These are phyloP conservation scores for Cruciata laevipes DNA, from an alignment of 257 asterid genomes.

Conservation along the genomic window DNA sequence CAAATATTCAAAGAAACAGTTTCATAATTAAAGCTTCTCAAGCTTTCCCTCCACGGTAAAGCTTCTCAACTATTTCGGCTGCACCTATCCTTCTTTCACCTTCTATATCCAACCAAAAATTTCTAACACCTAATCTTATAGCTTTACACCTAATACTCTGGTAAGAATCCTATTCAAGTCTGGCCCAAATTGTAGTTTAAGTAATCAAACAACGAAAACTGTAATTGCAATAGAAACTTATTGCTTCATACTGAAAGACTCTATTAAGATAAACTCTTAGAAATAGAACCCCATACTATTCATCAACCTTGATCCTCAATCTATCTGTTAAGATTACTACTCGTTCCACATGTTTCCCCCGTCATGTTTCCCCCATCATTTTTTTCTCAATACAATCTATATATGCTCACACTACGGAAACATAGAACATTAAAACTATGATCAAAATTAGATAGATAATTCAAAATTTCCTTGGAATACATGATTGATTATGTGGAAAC, in stretches of 20 bases:
- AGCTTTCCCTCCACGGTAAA: too few relatives aligned
- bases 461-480: neutral
- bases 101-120: neutral
- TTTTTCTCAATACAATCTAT: neutral
- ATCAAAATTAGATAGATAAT: neutral
- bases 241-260: neutral
- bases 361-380: neutral
- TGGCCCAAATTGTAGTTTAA: too few relatives aligned
- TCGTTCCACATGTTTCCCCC: too few relatives aligned
- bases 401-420: too few relatives aligned
- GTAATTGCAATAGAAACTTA: too few relatives aligned
- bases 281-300: neutral
- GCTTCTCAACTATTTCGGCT: neutral
- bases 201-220: too few relatives aligned
- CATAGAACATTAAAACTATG: too few relatives aligned
- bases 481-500: neutral
- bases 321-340: neutral
- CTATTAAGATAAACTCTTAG: neutral
- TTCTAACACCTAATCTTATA: too few relatives aligned
- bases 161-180: too few relatives aligned
- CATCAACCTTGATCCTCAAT: neutral
- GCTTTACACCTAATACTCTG: too few relatives aligned
- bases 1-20: too few relatives aligned
- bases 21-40: too few relatives aligned
- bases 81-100: neutral